A percentile compares a stretch with the other conserved stretches of the same genome.
Conservation (phyloP, 2,329 filamentous ascomycete species). For the Phialemoniopsis sp. region DNA sequence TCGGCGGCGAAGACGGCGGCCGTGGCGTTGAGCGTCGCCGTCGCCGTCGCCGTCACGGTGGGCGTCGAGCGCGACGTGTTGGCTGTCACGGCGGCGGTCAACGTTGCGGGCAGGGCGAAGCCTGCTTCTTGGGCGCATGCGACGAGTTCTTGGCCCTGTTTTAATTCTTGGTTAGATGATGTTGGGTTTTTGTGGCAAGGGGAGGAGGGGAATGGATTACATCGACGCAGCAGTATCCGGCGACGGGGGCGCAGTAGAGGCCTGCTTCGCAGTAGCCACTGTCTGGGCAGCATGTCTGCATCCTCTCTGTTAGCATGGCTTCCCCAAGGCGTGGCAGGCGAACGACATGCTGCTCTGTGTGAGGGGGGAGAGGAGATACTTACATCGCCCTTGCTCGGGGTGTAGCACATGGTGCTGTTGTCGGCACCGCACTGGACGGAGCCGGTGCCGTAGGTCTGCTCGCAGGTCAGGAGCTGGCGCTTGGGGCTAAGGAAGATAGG, state of each 20-base stretch:
- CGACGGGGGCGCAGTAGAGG: conserved; percentile 29
- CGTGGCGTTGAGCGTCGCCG: background rate
- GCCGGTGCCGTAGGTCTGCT: conserved; percentile 24
- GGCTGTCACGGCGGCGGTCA: background rate
- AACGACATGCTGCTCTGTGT: background rate
- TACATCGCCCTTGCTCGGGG: conserved; percentile 26
- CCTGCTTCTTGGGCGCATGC: conserved; percentile 27
- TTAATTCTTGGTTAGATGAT: conserved; percentile 4
- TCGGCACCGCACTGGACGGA: conserved; percentile 22
- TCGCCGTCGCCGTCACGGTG: conserved; percentile 2
- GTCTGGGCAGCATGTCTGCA: conserved; percentile 29
- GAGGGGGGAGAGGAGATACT: conserved; percentile 2
- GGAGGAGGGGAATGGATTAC: conserved; percentile 11
- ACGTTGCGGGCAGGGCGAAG: conserved; percentile 19
- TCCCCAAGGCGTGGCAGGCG: no score
- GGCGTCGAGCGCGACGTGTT: conserved; percentile 6
- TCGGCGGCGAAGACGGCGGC: no score
- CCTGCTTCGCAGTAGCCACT: conserved; percentile 27
- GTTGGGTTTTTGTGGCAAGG: conserved; percentile 3
- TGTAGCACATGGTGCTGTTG: conserved; percentile 26
- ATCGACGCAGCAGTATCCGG: conserved; percentile 30
- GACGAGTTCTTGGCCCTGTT: conserved; percentile 25
- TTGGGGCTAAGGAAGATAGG: no score
- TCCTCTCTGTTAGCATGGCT: no score
- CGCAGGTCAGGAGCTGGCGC: conserved; percentile 21